Base-by-base conservation (phyloP, 164 flowering plant species). In the Nelumbo lutea region DNA sequence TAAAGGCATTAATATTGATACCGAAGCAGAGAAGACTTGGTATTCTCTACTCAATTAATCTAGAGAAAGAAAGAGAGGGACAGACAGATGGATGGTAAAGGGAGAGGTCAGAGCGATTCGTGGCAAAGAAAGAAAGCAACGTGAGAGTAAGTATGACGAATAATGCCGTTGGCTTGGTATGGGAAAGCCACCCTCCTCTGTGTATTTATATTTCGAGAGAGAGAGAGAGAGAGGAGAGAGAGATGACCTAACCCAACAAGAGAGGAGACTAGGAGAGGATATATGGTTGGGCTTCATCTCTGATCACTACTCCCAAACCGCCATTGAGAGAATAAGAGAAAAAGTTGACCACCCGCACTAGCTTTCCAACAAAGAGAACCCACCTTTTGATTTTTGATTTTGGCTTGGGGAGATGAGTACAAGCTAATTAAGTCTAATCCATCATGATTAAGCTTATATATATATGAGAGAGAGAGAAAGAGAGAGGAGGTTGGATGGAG, bases 1-100 rank as follows among this genome's bases (percentile, higher is more conserved):
- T 68, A 74, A 65, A 62, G 65, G 72, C 72, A 73, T 64, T 66
- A 74, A 74, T 70, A 53, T 15, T n/a, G 13, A 65, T 52, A 4
- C 57, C 48, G 47, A 61, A 52, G 46, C 39, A 55, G 39, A 55
- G 67, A 67, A 40, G 71, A 62, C 71, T 62, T 44, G 10, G 61
- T 44, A 61, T 44, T 59, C 45, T 42, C 51, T 55, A 9, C 61
- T 66, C 68, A 65, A 55, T 27, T 65, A 40, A 59, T 65, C 41
- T 7, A 65, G 55, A 42, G 60, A 42, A 41, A 58, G 46, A 13
- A 11, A 51, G 45, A 42, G 48, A 50, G 4, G 45, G 27, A 27
- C 27, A 27, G 27, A 27, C 27, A 27, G 27, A 27, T 27, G 27
- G 27, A 27, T 27, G 27, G 27, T 50, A 62, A 15, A 63, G 53